These are phyloP conservation scores for Zymoseptoria crescenta DNA, from an alignment of 2,329 filamentous ascomycete genomes.

Conservation along the genomic window DNA sequence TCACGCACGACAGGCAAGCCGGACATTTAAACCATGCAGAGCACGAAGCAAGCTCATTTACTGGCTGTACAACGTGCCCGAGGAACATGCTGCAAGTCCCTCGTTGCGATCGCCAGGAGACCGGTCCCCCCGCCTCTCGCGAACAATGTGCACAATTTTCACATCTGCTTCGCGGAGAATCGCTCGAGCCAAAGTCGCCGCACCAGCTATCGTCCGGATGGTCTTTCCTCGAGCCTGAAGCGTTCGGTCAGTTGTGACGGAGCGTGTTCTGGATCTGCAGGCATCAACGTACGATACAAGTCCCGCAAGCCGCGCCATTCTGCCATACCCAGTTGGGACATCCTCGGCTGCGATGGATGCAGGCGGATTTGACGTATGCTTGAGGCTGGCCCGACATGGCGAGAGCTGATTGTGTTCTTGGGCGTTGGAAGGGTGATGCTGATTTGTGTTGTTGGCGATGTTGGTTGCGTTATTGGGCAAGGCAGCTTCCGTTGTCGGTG, in stretches of 20 bases:
- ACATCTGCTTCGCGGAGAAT: too few species aligned
- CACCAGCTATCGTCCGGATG: not conserved
- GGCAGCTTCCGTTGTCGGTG: too few species aligned
- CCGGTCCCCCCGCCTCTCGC: too few species aligned
- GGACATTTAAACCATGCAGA: too few species aligned
- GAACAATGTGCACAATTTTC: too few species aligned
- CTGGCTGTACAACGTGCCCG: too few species aligned
- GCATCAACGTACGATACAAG: slow-evolving; percentile 14
- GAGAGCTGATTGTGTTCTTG: not conserved
- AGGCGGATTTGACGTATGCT: slow-evolving; percentile 14
- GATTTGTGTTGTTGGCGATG: not conserved
- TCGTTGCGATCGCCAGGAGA: too few species aligned
- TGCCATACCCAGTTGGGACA: slow-evolving; percentile 13
- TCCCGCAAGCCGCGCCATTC: slow-evolving; percentile 18
- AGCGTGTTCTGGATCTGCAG: not conserved
- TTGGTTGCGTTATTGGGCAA: too few species aligned
- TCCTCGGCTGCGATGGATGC: slow-evolving; percentile 8
- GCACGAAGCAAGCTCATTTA: too few species aligned
- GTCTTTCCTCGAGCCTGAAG: not conserved
- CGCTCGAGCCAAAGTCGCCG: too few species aligned
- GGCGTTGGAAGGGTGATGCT: not conserved
- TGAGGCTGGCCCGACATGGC: slow-evolving; percentile 1
- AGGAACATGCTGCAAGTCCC: too few species aligned
- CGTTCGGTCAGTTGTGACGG: not conserved
- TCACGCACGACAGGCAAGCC: too few species aligned